These are phyloP conservation scores for Byssothecium circinans DNA, from an alignment of 2,329 filamentous ascomycete species.

Conservation along the genomic window DNA sequence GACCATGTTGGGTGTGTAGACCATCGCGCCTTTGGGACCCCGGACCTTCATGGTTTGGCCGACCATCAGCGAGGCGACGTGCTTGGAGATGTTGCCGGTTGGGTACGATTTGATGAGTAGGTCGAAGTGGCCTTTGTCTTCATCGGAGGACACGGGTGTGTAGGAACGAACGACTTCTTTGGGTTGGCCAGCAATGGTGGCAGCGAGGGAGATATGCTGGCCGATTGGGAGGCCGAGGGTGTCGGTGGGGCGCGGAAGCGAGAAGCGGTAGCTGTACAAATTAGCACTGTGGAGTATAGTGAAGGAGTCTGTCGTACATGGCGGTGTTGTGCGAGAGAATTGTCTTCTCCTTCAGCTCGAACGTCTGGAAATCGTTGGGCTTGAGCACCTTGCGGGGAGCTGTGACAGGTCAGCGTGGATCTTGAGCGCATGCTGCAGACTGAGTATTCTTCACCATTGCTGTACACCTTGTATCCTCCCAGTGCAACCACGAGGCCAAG, in stretches of 20 bases:
- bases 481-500: constrained; percentile 66
- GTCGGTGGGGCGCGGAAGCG: constrained; percentile 72
- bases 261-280: constrained; percentile 77
- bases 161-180: constrained; percentile 47
- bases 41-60: constrained; percentile 82
- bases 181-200: constrained; percentile 47
- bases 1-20: constrained; percentile 96
- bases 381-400: constrained; percentile 82
- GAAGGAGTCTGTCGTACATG: constrained; percentile 63
- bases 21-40: constrained; percentile 96
- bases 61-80: constrained; percentile 80
- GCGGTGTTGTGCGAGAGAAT: constrained; percentile 97
- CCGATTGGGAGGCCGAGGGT: constrained; percentile 97
- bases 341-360: constrained; percentile 91
- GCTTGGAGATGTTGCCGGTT: constrained; percentile 93
- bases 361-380: constrained; percentile 85
- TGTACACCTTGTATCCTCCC: constrained; percentile 71
- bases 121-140: constrained; percentile 80
- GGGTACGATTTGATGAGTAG: constrained; percentile 98
- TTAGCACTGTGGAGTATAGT: constrained; percentile 8
- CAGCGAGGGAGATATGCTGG: constrained; percentile 96
- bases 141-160: constrained; percentile 47
- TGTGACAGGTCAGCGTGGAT: constrained; percentile 40
- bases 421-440: background rate
- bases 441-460: constrained; percentile 61